These are phyloP conservation scores for Candida glaebosa DNA, from an alignment of 805 yeast genomes.

Conservation along the genomic window DNA sequence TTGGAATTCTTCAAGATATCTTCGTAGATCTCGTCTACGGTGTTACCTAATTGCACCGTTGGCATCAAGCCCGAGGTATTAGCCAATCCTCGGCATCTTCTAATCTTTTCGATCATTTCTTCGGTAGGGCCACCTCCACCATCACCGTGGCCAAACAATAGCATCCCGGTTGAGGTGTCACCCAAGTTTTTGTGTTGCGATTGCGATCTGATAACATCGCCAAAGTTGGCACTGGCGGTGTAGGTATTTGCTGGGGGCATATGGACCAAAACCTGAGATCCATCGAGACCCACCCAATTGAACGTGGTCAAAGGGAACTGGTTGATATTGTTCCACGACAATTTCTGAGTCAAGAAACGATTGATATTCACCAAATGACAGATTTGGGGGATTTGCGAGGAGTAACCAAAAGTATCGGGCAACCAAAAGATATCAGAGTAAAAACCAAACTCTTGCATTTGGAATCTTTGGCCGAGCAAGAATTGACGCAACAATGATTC, in stretches of 20 bases:
- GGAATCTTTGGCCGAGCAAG: slow-evolving; percentile 84
- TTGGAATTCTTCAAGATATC: slow-evolving; percentile 58
- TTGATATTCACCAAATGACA: slow-evolving; percentile 84
- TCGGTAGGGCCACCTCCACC: slow-evolving; percentile 99
- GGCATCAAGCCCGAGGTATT: slow-evolving; percentile 84
- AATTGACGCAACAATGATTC: slow-evolving; percentile 89
- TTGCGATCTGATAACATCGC: slow-evolving; percentile 81
- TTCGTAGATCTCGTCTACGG: slow-evolving; percentile 79
- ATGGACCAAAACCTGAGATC: slow-evolving; percentile 88
- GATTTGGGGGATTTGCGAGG: slow-evolving; percentile 91
- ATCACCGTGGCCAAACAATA: slow-evolving; percentile 91
- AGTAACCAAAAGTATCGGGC: slow-evolving; percentile 96
- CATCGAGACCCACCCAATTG: slow-evolving; percentile 94
- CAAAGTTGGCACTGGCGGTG: slow-evolving; percentile 89
- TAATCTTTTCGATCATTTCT: slow-evolving; percentile 87
- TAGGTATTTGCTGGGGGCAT: slow-evolving; percentile 98
- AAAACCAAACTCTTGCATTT: slow-evolving; percentile 72
- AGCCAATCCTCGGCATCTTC: slow-evolving; percentile 86
- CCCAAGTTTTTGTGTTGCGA: slow-evolving; percentile 81
- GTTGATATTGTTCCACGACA: slow-evolving; percentile 95
- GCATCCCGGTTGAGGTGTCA: slow-evolving; percentile 73
- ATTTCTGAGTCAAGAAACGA: slow-evolving; percentile 85
- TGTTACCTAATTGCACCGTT: slow-evolving; percentile 69
- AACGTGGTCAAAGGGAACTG: slow-evolving; percentile 85
- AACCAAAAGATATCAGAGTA: slow-evolving; percentile 84